phyloP scores from a whole-genome alignment of 257 asterid genomes.

The Gardenia jasminoides region DNA sequence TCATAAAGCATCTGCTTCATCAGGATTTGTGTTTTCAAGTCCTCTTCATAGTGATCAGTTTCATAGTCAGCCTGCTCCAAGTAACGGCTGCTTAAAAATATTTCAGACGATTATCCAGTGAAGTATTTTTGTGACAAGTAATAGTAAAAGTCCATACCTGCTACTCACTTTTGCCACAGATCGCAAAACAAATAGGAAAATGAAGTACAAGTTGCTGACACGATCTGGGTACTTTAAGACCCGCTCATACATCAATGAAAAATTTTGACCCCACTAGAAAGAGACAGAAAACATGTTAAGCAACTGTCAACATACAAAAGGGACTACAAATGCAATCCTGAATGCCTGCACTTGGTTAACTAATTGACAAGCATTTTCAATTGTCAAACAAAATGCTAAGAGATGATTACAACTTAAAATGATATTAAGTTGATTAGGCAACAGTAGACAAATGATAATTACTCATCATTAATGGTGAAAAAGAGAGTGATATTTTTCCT shows the following conservation, averaged over 20 bases:
- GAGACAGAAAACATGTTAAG: conserved; percentile 12
- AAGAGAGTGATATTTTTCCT: too few relatives aligned
- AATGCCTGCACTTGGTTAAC: not conserved
- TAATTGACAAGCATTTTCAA: not conserved
- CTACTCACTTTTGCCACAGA: conserved; percentile 67
- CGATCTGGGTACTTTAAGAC: conserved; percentile 66
- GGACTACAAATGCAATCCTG: not conserved
- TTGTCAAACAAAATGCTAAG: not conserved
- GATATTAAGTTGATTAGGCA: not conserved
- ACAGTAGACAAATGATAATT: not conserved
- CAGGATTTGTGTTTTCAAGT: conserved; percentile 43
- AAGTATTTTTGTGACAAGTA: not conserved
- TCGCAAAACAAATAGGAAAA: conserved; percentile 61
- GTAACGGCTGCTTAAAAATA: conserved; percentile 46
- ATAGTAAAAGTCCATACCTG: not conserved
- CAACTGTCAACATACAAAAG: not conserved
- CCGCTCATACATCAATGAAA: conserved; percentile 53
- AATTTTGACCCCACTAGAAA: conserved; percentile 68
- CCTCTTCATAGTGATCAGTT: conserved; percentile 60
- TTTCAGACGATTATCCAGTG: not conserved
- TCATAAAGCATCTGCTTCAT: conserved; percentile 49
- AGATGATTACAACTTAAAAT: not conserved
- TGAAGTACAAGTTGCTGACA: conserved; percentile 62
- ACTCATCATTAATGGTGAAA: too few relatives aligned
- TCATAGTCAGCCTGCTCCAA: conserved; percentile 67